Evolutionary conservation across 2,329 filamentous ascomycete genomes (phyloP).

Genomic region (Fusarium succisae): DNA sequence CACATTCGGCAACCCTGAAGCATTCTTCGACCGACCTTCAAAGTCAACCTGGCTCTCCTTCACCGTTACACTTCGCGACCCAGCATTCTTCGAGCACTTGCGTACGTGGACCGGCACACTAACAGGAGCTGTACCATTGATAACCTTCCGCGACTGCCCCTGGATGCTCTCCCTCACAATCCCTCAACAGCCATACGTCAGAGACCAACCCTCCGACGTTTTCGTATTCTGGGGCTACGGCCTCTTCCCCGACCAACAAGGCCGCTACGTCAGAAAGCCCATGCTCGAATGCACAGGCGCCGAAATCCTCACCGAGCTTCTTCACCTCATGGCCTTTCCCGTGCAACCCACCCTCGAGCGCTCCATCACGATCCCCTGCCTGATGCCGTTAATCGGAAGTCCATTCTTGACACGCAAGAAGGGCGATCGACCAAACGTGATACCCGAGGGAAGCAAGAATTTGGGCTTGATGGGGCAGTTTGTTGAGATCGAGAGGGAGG

Average conservation of each 20-base stretch:
- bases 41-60: slow-evolving; percentile 44
- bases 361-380: slow-evolving; percentile 37
- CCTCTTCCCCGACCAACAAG: slow-evolving; percentile 39
- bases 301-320: slow-evolving; percentile 40
- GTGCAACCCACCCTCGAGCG: slow-evolving; percentile 35
- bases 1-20: slow-evolving; percentile 40
- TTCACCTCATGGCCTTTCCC: slow-evolving; percentile 39
- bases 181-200: slow-evolving; percentile 38
- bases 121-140: slow-evolving; percentile 34
- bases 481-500: slow-evolving; percentile 41
- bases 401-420: slow-evolving; percentile 40
- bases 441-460: slow-evolving; percentile 39
- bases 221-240: slow-evolving; percentile 43
- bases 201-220: slow-evolving; percentile 35
- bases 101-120: slow-evolving; percentile 38
- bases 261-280: slow-evolving; percentile 36
- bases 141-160: slow-evolving; percentile 41
- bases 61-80: slow-evolving; percentile 36
- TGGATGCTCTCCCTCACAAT: slow-evolving; percentile 42
- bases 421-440: slow-evolving; percentile 38
- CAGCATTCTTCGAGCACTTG: slow-evolving; percentile 35
- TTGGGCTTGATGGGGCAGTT: slow-evolving; percentile 42
- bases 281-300: slow-evolving; percentile 41
- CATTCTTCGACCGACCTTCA: slow-evolving; percentile 41
- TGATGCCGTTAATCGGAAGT: slow-evolving; percentile 41